Percentiles rank a stretch among this genome's conserved stretches.
phyloP scores from a whole-genome alignment of 2,329 filamentous ascomycete species.

The Didymosphaeria variabile region DNA sequence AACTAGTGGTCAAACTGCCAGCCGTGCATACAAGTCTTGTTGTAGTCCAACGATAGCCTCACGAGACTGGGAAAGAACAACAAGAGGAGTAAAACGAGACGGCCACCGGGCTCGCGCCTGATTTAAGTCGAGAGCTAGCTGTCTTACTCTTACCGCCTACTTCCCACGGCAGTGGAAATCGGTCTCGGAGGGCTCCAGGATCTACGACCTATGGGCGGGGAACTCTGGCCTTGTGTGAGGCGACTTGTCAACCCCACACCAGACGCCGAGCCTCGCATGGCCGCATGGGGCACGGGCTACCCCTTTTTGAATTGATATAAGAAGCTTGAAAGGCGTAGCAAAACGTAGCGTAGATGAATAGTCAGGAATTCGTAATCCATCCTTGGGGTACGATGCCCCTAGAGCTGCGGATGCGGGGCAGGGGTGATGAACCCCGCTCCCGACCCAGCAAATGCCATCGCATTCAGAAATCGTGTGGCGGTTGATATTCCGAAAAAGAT shows the following conservation, averaged over 20 bases:
- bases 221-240: constrained; percentile 8
- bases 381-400: neutral
- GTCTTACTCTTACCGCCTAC: neutral
- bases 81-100: neutral
- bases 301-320: neutral
- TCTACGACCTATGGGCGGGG: constrained; percentile 4
- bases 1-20: neutral
- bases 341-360: constrained; percentile 21
- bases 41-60: neutral
- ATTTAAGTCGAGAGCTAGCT: neutral
- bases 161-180: constrained; percentile 30
- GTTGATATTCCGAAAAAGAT: neutral
- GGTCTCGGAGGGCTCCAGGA: constrained; percentile 24
- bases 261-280: constrained; percentile 22
- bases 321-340: neutral
- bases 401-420: constrained; percentile 3
- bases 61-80: neutral
- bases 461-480: neutral
- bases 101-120: neutral
- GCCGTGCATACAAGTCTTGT: neutral
- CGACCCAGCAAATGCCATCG: neutral
- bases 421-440: neutral
- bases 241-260: constrained; percentile 36
- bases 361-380: constrained; percentile 23
- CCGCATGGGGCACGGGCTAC: constrained; percentile 7